phyloP scores from a whole-genome alignment of 257 asterid genomes.

The Capsicum baccatum region DNA sequence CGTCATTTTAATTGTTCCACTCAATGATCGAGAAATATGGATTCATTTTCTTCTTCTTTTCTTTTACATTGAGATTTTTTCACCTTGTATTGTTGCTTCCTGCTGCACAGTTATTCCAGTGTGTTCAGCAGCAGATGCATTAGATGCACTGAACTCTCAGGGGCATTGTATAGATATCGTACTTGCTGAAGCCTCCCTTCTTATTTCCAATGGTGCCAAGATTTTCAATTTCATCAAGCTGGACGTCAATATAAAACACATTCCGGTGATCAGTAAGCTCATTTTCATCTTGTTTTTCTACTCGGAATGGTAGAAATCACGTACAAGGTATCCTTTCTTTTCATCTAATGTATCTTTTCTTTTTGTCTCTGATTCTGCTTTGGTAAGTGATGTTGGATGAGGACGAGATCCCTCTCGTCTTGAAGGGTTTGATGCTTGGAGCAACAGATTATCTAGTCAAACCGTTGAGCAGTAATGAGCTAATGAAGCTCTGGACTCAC shows the following conservation, averaged over 20 bases:
- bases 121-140: slow-evolving; percentile 49
- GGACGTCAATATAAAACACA: slow-evolving; percentile 44
- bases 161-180: slow-evolving; percentile 61
- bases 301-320: neutral
- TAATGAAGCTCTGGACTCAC: slow-evolving; percentile 44
- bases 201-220: slow-evolving; percentile 57
- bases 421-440: slow-evolving; percentile 68
- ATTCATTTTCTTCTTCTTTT: neutral
- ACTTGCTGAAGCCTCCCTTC: slow-evolving; percentile 58
- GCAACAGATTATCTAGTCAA: slow-evolving; percentile 76
- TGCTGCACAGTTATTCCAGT: slow-evolving; percentile 60
- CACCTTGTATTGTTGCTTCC: neutral
- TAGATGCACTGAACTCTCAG: slow-evolving; percentile 47
- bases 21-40: neutral
- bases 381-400: slow-evolving; percentile 50
- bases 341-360: neutral
- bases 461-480: slow-evolving; percentile 54
- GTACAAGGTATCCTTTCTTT: neutral
- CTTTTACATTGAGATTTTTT: neutral
- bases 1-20: neutral
- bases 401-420: slow-evolving; percentile 55
- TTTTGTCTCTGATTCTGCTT: neutral
- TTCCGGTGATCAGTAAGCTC: slow-evolving; percentile 72
- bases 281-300: neutral
- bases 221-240: slow-evolving; percentile 58